A percentile compares a stretch with the other conserved stretches of the same genome.
Conservation (phyloP, 805 yeast species). For the fission yeast (Schizosaccharomyces pombe) region ASM294v3 CU329670.1:2430001-2430500, state of each 20-base stretch:
- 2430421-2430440: slow-evolving; percentile 39
- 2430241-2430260: slow-evolving; percentile 57
- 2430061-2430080: slow-evolving; percentile 88
- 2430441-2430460: neutral
- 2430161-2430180: slow-evolving; percentile 50
- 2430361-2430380: slow-evolving; percentile 64
- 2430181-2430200: slow-evolving; percentile 59
- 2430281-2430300: slow-evolving; percentile 47
- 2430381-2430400: slow-evolving; percentile 66
- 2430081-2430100: slow-evolving; percentile 57
- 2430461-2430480: neutral
- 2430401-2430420: slow-evolving; percentile 28
- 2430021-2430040: slow-evolving; percentile 51
- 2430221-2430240: slow-evolving; percentile 88
- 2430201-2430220: slow-evolving; percentile 68
- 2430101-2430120: slow-evolving; percentile 77
- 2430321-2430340: slow-evolving; percentile 85
- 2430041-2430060: slow-evolving; percentile 57
- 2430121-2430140: slow-evolving; percentile 96
- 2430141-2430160: slow-evolving; percentile 82
- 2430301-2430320: slow-evolving; percentile 75
- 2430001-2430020: slow-evolving; percentile 69
- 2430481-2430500: no score
- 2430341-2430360: slow-evolving; percentile 50
- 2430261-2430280: slow-evolving; percentile 54